Conservation (phyloP, 495 filamentous ascomycete genomes). For the Neurospora tetraspora region DNA sequence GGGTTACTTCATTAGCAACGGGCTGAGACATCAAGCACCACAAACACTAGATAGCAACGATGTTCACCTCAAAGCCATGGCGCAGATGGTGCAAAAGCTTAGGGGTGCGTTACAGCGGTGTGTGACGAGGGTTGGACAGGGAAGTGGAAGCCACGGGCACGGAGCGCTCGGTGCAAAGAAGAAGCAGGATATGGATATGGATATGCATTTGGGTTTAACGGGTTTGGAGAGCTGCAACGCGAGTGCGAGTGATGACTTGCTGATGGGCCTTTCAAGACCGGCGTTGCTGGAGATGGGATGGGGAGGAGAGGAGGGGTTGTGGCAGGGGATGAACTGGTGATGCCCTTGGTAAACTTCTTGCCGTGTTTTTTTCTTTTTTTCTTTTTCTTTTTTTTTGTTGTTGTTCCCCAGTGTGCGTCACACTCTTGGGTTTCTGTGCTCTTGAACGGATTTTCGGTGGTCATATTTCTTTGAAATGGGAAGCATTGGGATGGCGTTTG, state of each 20-base stretch:
- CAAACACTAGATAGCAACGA: not conserved
- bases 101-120: not conserved
- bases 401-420: not conserved
- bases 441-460: not conserved
- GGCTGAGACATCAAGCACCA: not conserved
- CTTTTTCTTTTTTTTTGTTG: not conserved
- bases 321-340: not conserved
- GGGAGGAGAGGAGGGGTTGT: not conserved
- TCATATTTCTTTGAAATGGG: not conserved
- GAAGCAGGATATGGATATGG: not conserved
- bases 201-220: not conserved
- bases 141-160: not conserved
- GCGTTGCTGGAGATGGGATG: not conserved
- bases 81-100: not conserved
- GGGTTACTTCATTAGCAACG: not conserved
- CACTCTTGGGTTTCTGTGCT: not conserved
- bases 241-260: not conserved
- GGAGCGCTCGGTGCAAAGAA: not conserved
- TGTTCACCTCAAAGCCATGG: not conserved
- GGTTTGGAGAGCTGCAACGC: not conserved
- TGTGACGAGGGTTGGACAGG: not conserved
- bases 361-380: not conserved
- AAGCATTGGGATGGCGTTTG: not conserved
- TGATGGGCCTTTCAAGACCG: not conserved
- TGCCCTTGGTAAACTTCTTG: not conserved